phyloP scores from a whole-genome alignment of 2,329 filamentous ascomycete genomes.

The Colletotrichum lindemuthianum region DNA sequence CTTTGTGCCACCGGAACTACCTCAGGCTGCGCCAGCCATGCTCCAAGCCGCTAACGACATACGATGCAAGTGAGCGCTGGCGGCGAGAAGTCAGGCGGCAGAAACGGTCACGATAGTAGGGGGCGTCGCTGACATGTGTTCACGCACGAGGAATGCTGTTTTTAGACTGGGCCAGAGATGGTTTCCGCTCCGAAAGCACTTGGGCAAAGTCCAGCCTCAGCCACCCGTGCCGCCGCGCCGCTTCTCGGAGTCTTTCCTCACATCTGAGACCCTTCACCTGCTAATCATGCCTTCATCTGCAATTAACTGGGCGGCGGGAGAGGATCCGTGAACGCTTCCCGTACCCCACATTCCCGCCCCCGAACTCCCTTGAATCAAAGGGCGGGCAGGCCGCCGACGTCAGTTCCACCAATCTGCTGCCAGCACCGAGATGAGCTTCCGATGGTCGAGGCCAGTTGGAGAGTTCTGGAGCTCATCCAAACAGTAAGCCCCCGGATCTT shows the following conservation, averaged over 20 bases:
- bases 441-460: constrained; percentile 10
- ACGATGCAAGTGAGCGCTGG: neutral
- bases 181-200: constrained; percentile 1
- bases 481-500: constrained; percentile 21
- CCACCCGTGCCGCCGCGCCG: constrained; percentile 9
- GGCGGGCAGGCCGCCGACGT: constrained; percentile 15
- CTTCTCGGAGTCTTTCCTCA: neutral
- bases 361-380: constrained; percentile 20
- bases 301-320: constrained; percentile 31
- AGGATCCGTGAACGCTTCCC: constrained; percentile 35
- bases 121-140: constrained; percentile 5
- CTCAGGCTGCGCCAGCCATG: neutral
- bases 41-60: neutral
- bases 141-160: constrained; percentile 5
- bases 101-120: constrained; percentile 19
- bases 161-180: constrained; percentile 6
- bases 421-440: constrained; percentile 10
- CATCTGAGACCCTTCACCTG: constrained; percentile 17
- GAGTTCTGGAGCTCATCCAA: constrained; percentile 20
- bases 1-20: constrained; percentile 3
- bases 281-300: constrained; percentile 11
- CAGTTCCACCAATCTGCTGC: constrained; percentile 34
- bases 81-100: constrained; percentile 7
- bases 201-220: constrained; percentile 16
- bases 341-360: constrained; percentile 29